Evolutionary conservation across 192 early-diverging fungal genomes (phyloP).

Genomic region (Linnemannia hyalina): DNA sequence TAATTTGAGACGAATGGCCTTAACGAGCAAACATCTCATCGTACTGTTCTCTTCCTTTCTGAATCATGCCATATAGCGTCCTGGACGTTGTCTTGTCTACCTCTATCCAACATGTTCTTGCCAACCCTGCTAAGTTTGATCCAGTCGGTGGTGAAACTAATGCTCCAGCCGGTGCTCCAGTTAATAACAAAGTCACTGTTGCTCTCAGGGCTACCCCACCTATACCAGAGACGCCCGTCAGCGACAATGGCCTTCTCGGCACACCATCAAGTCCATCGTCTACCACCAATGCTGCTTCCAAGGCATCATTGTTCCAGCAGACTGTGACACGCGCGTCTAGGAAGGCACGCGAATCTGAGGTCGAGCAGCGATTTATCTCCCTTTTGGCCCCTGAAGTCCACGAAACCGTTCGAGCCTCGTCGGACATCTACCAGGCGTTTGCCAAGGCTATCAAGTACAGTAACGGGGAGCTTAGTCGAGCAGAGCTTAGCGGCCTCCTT

Average conservation of each 20-base stretch:
- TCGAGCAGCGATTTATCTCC: constrained; percentile 14
- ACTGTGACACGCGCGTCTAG: neutral
- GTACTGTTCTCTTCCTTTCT: neutral
- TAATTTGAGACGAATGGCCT: neutral
- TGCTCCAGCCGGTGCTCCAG: neutral
- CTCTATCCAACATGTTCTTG: neutral
- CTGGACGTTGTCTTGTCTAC: constrained; percentile 3
- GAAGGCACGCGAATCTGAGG: constrained; percentile 1
- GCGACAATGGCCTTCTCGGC: neutral
- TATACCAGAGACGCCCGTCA: neutral
- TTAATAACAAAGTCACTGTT: neutral
- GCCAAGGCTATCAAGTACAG: neutral
- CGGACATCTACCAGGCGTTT: constrained; percentile 1
- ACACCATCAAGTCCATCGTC: constrained; percentile 1
- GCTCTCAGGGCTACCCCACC: neutral
- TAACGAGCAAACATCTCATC: neutral
- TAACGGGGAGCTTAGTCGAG: neutral
- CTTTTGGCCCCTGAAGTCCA: constrained; percentile 3
- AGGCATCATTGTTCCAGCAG: neutral
- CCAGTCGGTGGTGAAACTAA: neutral
- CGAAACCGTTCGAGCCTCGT: constrained; percentile 2
- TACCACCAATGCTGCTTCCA: neutral
- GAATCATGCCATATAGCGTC: neutral
- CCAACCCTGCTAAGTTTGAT: neutral
- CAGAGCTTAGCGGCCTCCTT: neutral